These are phyloP conservation scores for Suillus placidus DNA, from an alignment of 768 basidiomycete genomes.

Conservation along the genomic window DNA sequence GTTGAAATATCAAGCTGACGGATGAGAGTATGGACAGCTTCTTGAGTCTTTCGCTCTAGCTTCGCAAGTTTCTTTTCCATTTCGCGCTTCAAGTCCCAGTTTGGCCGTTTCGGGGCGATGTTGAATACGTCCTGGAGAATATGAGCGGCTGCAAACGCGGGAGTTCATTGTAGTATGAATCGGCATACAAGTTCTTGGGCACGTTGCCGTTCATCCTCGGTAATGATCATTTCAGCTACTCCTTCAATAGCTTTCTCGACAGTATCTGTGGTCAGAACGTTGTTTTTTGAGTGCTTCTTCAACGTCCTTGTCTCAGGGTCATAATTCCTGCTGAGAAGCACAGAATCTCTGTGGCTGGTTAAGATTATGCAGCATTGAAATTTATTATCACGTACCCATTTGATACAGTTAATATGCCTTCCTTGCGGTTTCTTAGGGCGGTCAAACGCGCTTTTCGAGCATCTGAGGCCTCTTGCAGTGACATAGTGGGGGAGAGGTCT, in stretches of 20 bases:
- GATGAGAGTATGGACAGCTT: slow-evolving; percentile 90
- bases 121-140: slow-evolving; percentile 83
- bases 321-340: slow-evolving; percentile 79
- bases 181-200: slow-evolving; percentile 82
- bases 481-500: slow-evolving; percentile 39
- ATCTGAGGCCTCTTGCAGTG: slow-evolving; percentile 78
- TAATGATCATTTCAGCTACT: slow-evolving; percentile 80
- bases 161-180: slow-evolving; percentile 7
- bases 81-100: slow-evolving; percentile 95
- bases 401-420: slow-evolving; percentile 49
- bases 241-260: slow-evolving; percentile 86
- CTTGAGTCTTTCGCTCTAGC: slow-evolving; percentile 89
- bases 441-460: slow-evolving; percentile 78
- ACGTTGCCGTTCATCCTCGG: slow-evolving; percentile 83
- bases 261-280: slow-evolving; percentile 71
- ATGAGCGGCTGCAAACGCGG: slow-evolving; percentile 6
- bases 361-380: slow-evolving; percentile 3
- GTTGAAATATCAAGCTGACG: slow-evolving; percentile 53
- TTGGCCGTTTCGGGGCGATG: slow-evolving; percentile 95
- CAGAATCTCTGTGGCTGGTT: slow-evolving; percentile 42
- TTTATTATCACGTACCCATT: slow-evolving; percentile 40
- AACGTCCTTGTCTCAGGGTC: slow-evolving; percentile 86
- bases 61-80: slow-evolving; percentile 88
- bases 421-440: slow-evolving; percentile 76
- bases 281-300: slow-evolving; percentile 64